A percentile compares a stretch with the other conserved stretches of the same genome.
These are phyloP conservation scores for Fraxinus paxiana DNA, from an alignment of 305 asterid genomes.

Conservation along the genomic window DNA sequence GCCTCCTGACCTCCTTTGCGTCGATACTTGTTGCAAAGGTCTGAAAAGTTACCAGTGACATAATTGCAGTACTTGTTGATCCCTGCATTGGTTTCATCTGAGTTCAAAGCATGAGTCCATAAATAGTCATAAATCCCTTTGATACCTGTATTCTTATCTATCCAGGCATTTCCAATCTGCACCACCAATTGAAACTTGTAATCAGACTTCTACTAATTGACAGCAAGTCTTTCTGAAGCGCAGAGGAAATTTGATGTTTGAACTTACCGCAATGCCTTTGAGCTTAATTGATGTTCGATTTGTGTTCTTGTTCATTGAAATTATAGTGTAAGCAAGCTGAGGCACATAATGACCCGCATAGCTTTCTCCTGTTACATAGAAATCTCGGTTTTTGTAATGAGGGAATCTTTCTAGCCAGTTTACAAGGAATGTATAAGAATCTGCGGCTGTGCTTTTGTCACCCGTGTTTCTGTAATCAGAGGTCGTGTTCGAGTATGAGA, in stretches of 20 bases:
- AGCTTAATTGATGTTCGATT: slow-evolving; percentile 42
- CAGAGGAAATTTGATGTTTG: not conserved
- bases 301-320: slow-evolving; percentile 26
- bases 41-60: not conserved
- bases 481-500: slow-evolving; percentile 50
- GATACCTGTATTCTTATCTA: slow-evolving; percentile 15
- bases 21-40: not conserved
- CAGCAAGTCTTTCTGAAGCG: not conserved
- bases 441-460: slow-evolving; percentile 39
- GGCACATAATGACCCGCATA: slow-evolving; percentile 57
- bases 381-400: slow-evolving; percentile 43
- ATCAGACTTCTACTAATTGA: not conserved
- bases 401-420: slow-evolving; percentile 59
- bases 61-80: slow-evolving; percentile 25
- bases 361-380: slow-evolving; percentile 52
- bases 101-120: slow-evolving; percentile 38
- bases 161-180: slow-evolving; percentile 40
- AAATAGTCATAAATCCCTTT: slow-evolving; percentile 28
- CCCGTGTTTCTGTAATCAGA: slow-evolving; percentile 38
- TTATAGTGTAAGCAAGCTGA: slow-evolving; percentile 41
- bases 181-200: not conserved
- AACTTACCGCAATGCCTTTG: slow-evolving; percentile 50
- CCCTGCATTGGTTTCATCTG: slow-evolving; percentile 31
- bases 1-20: not conserved
- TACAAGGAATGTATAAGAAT: slow-evolving; percentile 40